These are phyloP conservation scores for Penicillium decumbens DNA, from an alignment of 2,329 filamentous ascomycete genomes.

Conservation along the genomic window DNA sequence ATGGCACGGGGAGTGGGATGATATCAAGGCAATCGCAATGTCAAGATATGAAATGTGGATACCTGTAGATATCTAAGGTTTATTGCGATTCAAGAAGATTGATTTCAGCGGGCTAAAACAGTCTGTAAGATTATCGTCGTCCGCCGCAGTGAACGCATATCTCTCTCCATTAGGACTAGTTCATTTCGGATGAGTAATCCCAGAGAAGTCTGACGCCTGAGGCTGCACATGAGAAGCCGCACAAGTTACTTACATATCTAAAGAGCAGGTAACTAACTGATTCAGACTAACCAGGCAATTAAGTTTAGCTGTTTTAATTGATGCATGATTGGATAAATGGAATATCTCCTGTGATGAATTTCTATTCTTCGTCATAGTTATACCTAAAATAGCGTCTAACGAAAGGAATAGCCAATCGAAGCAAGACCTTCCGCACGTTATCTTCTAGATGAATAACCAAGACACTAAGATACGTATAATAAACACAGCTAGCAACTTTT, in stretches of 20 bases:
- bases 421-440: no score
- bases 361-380: no score
- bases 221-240: not conserved
- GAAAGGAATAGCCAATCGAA: no score
- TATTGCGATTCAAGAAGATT: not conserved
- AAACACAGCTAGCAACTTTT: no score
- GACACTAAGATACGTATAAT: no score
- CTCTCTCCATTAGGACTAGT: conserved; percentile 6
- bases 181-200: conserved; percentile 7
- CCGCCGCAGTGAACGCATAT: conserved; percentile 1
- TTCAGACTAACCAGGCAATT: no score
- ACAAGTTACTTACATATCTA: not conserved
- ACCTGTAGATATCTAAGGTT: not conserved
- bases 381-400: no score
- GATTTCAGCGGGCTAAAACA: not conserved
- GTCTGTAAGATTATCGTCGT: not conserved
- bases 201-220: not conserved
- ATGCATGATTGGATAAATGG: no score
- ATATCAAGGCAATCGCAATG: not conserved
- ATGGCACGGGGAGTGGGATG: not conserved
- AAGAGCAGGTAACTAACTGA: not conserved
- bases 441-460: no score
- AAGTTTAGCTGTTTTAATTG: no score
- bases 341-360: no score
- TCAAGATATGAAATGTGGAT: not conserved